phyloP scores from a whole-genome alignment of 2,329 filamentous ascomycete genomes.

The Sporothrix brunneoviolacea region DNA sequence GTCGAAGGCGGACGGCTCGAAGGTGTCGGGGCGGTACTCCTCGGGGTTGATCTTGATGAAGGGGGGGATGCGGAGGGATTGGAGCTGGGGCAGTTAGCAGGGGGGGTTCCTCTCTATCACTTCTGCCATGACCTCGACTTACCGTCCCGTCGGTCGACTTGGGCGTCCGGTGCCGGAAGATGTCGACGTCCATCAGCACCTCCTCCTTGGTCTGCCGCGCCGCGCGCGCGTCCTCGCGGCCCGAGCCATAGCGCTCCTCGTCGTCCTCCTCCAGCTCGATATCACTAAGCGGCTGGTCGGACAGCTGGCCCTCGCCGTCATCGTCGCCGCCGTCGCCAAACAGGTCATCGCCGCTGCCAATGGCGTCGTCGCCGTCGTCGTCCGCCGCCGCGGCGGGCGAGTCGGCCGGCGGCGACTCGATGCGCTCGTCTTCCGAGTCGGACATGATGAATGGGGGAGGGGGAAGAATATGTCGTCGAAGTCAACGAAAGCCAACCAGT shows the following conservation, averaged over 20 bases:
- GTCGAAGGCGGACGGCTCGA: slow-evolving; percentile 53
- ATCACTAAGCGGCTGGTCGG: slow-evolving; percentile 57
- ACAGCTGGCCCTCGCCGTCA: slow-evolving; percentile 54
- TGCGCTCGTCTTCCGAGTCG: slow-evolving; percentile 17
- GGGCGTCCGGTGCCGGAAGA: slow-evolving; percentile 64
- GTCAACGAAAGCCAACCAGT: neutral
- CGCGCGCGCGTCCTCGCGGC: slow-evolving; percentile 35
- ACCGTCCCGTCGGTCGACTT: slow-evolving; percentile 66
- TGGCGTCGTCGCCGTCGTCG: slow-evolving; percentile 10
- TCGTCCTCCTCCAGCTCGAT: slow-evolving; percentile 50
- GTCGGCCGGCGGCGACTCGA: slow-evolving; percentile 14
- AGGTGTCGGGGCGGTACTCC: slow-evolving; percentile 59
- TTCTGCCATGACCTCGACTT: slow-evolving; percentile 24
- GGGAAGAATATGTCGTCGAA: too few relatives aligned
- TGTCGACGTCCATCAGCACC: slow-evolving; percentile 55
- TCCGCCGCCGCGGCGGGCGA: neutral
- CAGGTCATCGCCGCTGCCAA: slow-evolving; percentile 17
- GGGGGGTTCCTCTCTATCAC: too few relatives aligned
- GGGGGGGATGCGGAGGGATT: slow-evolving; percentile 62
- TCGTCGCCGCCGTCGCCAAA: slow-evolving; percentile 34
- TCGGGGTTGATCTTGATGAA: slow-evolving; percentile 66
- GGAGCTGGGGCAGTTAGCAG: slow-evolving; percentile 42
- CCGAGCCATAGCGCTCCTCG: slow-evolving; percentile 32
- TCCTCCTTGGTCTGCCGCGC: slow-evolving; percentile 44
- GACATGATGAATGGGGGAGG: slow-evolving; percentile 13